Evolutionary conservation across 129 eudicot species (phyloP).

Genomic region (Deinandra increscens): DNA sequence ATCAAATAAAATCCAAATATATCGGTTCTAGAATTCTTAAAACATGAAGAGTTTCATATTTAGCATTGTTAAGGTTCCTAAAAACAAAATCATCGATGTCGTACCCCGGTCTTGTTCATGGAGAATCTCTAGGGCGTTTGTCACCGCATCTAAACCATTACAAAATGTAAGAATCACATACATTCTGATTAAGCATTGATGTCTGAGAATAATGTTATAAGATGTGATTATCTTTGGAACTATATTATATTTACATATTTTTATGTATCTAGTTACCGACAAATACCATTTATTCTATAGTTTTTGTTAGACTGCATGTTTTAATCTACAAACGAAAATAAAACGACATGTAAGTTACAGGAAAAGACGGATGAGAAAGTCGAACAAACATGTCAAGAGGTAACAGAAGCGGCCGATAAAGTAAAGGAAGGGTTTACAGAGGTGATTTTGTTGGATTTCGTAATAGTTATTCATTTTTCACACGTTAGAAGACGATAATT

Average conservation of each 20-base stretch:
- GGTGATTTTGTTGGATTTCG: constrained; percentile 7
- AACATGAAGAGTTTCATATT: constrained; percentile 30
- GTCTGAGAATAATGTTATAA: not conserved
- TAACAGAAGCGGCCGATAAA: constrained; percentile 47
- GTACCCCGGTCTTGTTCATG: not conserved
- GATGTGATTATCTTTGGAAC: not conserved
- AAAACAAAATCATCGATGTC: not conserved
- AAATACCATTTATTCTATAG: not conserved
- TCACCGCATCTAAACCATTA: constrained; percentile 34
- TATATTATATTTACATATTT: not conserved
- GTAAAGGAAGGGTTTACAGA: constrained; percentile 46
- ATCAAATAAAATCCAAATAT: constrained; percentile 7
- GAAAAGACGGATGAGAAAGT: constrained; percentile 36
- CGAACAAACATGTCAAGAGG: constrained; percentile 48
- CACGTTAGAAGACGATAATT: not conserved
- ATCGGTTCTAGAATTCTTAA: not conserved
- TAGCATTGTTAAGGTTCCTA: constrained; percentile 16
- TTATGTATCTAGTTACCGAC: no score
- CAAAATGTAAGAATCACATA: constrained; percentile 24
- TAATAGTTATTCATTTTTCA: no score
- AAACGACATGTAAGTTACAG: not conserved
- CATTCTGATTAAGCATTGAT: not conserved
- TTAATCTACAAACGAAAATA: not conserved
- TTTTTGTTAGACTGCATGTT: not conserved
- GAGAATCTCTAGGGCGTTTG: constrained; percentile 32